Evolutionary conservation across 2,329 filamentous ascomycete species (phyloP).

Genomic region (Sporothrix pallida): DNA sequence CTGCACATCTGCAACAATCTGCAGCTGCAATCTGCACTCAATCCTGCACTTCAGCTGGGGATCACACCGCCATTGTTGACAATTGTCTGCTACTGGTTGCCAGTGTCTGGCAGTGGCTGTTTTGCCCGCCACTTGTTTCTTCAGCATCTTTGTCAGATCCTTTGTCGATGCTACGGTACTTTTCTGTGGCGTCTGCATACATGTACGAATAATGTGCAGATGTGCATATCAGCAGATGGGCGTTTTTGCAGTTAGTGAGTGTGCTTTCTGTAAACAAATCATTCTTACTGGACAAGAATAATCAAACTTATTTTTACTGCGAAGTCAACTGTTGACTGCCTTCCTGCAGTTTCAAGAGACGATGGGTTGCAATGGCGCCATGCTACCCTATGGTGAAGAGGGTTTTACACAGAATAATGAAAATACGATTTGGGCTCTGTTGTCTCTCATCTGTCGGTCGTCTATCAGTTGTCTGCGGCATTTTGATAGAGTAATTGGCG

Average conservation of each 20-base stretch:
- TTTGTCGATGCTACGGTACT: background rate
- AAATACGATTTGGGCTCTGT: no score
- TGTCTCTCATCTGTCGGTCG: no score
- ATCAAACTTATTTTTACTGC: no score
- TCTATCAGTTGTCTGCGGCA: background rate
- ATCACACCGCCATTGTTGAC: no score
- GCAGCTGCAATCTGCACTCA: no score
- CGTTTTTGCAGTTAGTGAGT: background rate
- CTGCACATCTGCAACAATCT: no score
- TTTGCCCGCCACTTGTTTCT: background rate
- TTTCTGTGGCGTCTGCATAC: constrained; percentile 10
- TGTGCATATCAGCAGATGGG: no score
- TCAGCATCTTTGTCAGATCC: background rate
- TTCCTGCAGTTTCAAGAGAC: background rate
- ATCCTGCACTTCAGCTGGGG: no score
- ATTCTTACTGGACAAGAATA: no score
- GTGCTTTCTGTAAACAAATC: background rate
- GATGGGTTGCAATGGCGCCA: background rate
- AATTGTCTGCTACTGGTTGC: no score
- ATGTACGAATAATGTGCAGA: no score
- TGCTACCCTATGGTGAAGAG: background rate
- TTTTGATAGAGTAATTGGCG: background rate
- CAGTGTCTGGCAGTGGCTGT: background rate
- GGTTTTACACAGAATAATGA: no score
- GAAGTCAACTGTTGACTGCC: background rate